Base-by-base conservation (phyloP, 768 basidiomycete species). In the Agaricus sinodeliciosus region DNA sequence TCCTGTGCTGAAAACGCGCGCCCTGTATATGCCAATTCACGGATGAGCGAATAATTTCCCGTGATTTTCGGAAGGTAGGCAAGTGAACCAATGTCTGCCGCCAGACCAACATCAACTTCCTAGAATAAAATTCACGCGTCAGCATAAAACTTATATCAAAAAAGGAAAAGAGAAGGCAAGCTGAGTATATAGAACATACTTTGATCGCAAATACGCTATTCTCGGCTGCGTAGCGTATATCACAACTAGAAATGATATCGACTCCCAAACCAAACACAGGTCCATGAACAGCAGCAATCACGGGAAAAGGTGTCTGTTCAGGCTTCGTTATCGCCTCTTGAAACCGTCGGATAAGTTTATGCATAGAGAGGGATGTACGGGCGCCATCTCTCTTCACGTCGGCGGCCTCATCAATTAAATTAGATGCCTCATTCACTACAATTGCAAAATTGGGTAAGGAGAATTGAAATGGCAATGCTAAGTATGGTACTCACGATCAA, bases 91-190 rank as follows among this genome's bases (percentile, higher is more conserved):
- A 94, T 83, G 62, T 94, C 93, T 0, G 93, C 85, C 2, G 93
- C 92, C 0, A 95, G 72, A 0, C 88, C 92, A 22, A 93, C 77
- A 61, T 93, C 88, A 2, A 91, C 84, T 74, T 94, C 90, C 89
- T 91, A 61, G 11, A 64, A 18, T 15, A 28, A 2, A 1, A 43
- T 36, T 37, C 44, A n/a, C 22, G 34, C 48, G 44, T 45, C 8
- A 16, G 51, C n/a, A n/a, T n/a, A n/a, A n/a, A n/a, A n/a, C n/a
- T n/a, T 5, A 1, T 15, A 22, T 22, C 22, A 22, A 3, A 22
- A n/a, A 22, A 22, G 22, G 22, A 9, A 41, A 78, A 67, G 63
- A 84, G 78, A 41, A 69, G 82, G 61, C 60, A 18, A 8, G 31
- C 11, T 31, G 7, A 11, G 31, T 3, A 31, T 3, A 31, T 7